Base-by-base conservation (phyloP, 176 grass and related monocot species). In the Oryza meridionalis region DNA sequence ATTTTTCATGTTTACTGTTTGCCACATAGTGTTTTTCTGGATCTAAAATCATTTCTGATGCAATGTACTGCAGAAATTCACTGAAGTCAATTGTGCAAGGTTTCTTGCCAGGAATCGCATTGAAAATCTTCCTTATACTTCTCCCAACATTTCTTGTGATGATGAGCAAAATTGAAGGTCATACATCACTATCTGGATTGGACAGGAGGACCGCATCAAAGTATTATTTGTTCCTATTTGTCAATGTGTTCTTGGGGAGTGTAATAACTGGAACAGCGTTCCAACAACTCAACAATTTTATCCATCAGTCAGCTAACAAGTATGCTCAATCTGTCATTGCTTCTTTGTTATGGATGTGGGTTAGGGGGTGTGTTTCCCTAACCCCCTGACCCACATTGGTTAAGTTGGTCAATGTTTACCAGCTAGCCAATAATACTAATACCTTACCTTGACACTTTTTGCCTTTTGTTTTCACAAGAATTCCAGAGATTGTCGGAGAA, bases 211-310 rank as follows among this genome's bases (percentile, higher is more conserved):
- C 96, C 38, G 96, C 96, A 32, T 84, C 81, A 2, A 98, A 92
- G 81, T 98, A 94, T 73, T 90, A 92, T 44, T 68, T 98, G 55
- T 98, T 98, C 77, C 83, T 98, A 44, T 93, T 98, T 35, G 87
- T 95, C 55, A 98, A 98, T 81, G 89, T 98, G 49, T 98, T 98
- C 86, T 67, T 98, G 73, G 96, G 88, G 61, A 98, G 93, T 75
- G 80, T 98, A 89, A 95, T 95, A 74, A 87, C 96, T 13, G 96
- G 93, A 88, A 95, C 96, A 85, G 96, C 93, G 85, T 96, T 98
- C 70, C 89, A 98, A 76, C 96, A 98, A 86, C 93, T 98, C 26
- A 49, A 98, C 76, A 92, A 74, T 69, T 96, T 98, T 53, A 84
- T 98, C 47, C 93, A 94, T 82, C 82, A 93, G 65, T 90, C 96